These are phyloP conservation scores for Penicillium griseofulvum DNA, from an alignment of 2,329 filamentous ascomycete species.

Conservation along the genomic window DNA sequence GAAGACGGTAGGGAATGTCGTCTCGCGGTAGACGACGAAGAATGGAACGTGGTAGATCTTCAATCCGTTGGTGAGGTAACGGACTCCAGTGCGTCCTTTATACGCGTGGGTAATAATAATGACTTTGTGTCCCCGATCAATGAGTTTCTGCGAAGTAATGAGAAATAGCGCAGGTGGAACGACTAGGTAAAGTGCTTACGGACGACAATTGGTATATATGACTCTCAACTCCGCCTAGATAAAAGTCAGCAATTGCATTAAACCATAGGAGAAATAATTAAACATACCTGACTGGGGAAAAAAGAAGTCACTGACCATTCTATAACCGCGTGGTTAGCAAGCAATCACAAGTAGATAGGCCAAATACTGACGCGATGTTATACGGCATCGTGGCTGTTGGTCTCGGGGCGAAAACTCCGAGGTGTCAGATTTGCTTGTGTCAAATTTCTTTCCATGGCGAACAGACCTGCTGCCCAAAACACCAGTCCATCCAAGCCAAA, in stretches of 20 bases:
- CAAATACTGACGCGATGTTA: slow-evolving; percentile 62
- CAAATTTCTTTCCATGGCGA: slow-evolving; percentile 22
- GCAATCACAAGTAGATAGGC: slow-evolving; percentile 9
- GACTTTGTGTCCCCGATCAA: slow-evolving; percentile 96
- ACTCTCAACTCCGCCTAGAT: slow-evolving; percentile 78
- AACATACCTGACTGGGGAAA: slow-evolving; percentile 79
- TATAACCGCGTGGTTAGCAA: slow-evolving; percentile 35
- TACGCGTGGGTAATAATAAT: slow-evolving; percentile 97
- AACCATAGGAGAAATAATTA: background rate
- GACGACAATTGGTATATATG: slow-evolving; percentile 97
- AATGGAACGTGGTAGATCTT: slow-evolving; percentile 99
- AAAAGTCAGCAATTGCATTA: slow-evolving; percentile 11
- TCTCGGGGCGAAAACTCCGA: slow-evolving; percentile 19
- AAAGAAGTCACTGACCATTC: slow-evolving; percentile 99
- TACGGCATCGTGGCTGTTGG: slow-evolving; percentile 57
- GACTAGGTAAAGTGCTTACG: slow-evolving; percentile 37
- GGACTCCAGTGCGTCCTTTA: slow-evolving; percentile 82
- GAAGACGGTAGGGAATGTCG: slow-evolving; percentile 94
- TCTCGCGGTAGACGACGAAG: slow-evolving; percentile 88
- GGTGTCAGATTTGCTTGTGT: slow-evolving; percentile 1
- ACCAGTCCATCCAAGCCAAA: background rate
- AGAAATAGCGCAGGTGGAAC: slow-evolving; percentile 7
- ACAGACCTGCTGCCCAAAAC: slow-evolving; percentile 5
- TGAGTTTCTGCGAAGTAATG: slow-evolving; percentile 65
- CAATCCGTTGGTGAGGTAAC: slow-evolving; percentile 94